Evolutionary conservation across 31 red algal genomes (phyloP).

Genomic region (Odonthalia washingtoniensis): DNA sequence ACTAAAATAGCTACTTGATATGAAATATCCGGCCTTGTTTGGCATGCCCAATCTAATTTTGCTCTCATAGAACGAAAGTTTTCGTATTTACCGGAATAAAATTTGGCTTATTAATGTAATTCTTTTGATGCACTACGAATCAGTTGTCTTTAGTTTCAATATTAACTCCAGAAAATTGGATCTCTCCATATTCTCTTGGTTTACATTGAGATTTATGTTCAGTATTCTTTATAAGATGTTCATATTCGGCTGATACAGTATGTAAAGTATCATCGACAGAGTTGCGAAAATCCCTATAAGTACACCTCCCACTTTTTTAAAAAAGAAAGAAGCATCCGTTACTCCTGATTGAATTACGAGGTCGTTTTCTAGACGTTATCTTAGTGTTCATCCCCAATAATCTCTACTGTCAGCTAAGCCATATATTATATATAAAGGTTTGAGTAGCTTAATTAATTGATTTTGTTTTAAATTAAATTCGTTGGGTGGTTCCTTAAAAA

Average conservation of each 20-base stretch:
- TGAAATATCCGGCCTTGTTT: slow-evolving; percentile 35
- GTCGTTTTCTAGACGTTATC: too few species aligned
- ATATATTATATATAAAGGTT: slow-evolving; percentile 57
- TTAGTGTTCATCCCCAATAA: too few species aligned
- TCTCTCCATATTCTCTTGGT: neutral
- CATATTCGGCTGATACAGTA: slow-evolving; percentile 15
- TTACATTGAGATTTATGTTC: slow-evolving; percentile 19
- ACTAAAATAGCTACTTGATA: too few species aligned
- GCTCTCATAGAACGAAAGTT: slow-evolving; percentile 21
- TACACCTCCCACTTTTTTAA: neutral
- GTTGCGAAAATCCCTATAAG: neutral
- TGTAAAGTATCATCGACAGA: slow-evolving; percentile 54
- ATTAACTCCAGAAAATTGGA: too few species aligned
- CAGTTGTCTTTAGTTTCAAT: too few species aligned
- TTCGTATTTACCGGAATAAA: neutral
- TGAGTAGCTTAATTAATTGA: slow-evolving; percentile 18
- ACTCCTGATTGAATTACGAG: too few species aligned
- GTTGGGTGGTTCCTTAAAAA: neutral
- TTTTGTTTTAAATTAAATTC: slow-evolving; percentile 37
- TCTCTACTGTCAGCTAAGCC: slow-evolving; percentile 59
- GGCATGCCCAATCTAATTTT: slow-evolving; percentile 43
- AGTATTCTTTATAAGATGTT: neutral
- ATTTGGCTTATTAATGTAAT: neutral
- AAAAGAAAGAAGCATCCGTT: slow-evolving; percentile 56
- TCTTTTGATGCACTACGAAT: too few species aligned